phyloP scores from a whole-genome alignment of 495 filamentous ascomycete species.

The Aspergillus asperescens region DNA sequence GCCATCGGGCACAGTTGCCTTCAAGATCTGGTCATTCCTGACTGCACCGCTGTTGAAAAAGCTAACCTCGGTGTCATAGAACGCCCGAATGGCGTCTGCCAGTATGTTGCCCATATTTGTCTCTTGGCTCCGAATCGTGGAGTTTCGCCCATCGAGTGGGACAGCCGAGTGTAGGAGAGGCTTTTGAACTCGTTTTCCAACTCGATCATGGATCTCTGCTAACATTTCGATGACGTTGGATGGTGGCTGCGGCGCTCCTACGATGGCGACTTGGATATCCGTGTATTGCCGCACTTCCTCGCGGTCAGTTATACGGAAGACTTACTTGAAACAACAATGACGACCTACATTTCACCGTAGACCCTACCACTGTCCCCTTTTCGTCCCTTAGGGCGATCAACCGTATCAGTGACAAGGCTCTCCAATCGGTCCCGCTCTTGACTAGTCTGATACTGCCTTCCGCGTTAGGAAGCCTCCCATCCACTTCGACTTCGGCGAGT shows the following conservation, averaged over 20 bases:
- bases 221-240: not conserved
- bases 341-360: not conserved
- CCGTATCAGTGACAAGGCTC: not conserved
- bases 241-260: not conserved
- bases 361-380: not conserved
- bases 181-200: not conserved
- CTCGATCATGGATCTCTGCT: not conserved
- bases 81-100: not conserved
- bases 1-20: not conserved
- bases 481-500: not conserved
- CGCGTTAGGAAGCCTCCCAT: not conserved
- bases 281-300: conserved; percentile 3
- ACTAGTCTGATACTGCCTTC: not conserved
- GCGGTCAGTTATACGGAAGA: not conserved
- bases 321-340: not conserved
- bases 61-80: not conserved
- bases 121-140: not conserved
- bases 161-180: not conserved
- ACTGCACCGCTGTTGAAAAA: conserved; percentile 2
- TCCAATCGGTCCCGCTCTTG: conserved; percentile 6
- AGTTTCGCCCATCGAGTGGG: not conserved
- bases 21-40: not conserved
- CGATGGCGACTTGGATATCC: not conserved
- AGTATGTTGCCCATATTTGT: conserved; percentile 5
- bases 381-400: not conserved